Base-by-base conservation (phyloP, 495 filamentous ascomycete genomes). In the Penicillium desertorum region DNA sequence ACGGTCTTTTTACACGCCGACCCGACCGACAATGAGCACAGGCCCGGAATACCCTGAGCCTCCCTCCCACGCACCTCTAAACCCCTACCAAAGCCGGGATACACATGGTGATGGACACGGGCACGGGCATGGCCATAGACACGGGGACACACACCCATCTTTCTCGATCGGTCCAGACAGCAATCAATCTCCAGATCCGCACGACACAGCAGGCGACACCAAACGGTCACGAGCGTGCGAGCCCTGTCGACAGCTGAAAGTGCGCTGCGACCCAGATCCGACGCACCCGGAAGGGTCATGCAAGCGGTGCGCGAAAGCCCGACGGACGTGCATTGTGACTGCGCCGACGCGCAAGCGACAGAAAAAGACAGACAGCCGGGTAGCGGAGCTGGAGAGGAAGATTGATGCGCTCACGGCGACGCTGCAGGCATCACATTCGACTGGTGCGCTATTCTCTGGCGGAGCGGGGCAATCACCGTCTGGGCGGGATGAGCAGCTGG, bases 191-290 rank as follows among this genome's bases (percentile, higher is more conserved):
- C 43, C 57, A 22, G 70, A 73, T 23, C 63, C 63, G 5, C 71
- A 74, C 12, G 76, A 82, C 50, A 68, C 71, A 14, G 67, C 69
- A 17, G 65, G 71, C 37, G 88, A 91, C 51, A 70, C 83, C 37
- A 93, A 92, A 71, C 86, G 91, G 36, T 83, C 88, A 2, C 87
- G 92, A n/a, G 92, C 93, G 16, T 98, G 93, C 71, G 94, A 97
- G 68, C 86, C 89, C 10, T 98, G 93, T 70, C 86, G 94, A 44
- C 84, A 86, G 30, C 76, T 96, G 45, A 98, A 98, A 66, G 93
- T 96, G 19, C 85, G 88, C 25, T 98, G 93, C 73, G 91, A 96
- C 60, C 84, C 85, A 3, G 88, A 79, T 39, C 58, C 63, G 11
- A 55, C n/a, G 0, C 60, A 88, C 59, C 78, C 78, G 2, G 74